These are phyloP conservation scores for Tagetes patula DNA, from an alignment of 129 eudicot species.

Conservation along the genomic window DNA sequence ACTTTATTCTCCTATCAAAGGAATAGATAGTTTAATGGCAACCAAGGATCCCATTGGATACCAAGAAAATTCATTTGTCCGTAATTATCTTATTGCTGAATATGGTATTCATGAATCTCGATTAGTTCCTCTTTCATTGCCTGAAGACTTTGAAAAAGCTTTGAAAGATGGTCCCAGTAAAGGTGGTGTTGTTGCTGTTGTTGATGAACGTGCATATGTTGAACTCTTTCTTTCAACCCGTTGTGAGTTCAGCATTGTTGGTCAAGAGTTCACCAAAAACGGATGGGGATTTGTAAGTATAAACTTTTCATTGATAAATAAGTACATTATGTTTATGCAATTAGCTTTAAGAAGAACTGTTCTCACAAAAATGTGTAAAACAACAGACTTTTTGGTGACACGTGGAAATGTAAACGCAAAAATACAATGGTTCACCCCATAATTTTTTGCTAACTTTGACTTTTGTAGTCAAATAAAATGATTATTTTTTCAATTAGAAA, in stretches of 20 bases:
- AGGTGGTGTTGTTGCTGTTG: slow-evolving; percentile 75
- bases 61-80: slow-evolving; percentile 62
- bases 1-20: slow-evolving; percentile 63
- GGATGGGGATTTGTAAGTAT: slow-evolving; percentile 97
- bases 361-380: not conserved
- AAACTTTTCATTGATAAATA: not conserved
- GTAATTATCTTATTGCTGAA: slow-evolving; percentile 51
- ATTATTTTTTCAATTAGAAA: not conserved
- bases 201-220: slow-evolving; percentile 70
- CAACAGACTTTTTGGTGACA: not conserved
- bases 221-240: slow-evolving; percentile 72
- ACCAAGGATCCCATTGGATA: slow-evolving; percentile 67
- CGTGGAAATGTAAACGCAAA: not conserved
- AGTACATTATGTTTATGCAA: not conserved
- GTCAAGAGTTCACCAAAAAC: slow-evolving; percentile 71
- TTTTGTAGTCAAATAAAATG: not conserved
- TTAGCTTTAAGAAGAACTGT: not conserved
- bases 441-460: not conserved
- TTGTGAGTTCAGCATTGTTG: slow-evolving; percentile 73
- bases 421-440: not conserved
- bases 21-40: slow-evolving; percentile 56
- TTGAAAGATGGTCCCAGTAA: slow-evolving; percentile 52
- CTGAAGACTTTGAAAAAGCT: slow-evolving; percentile 58
- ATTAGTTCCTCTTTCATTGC: slow-evolving; percentile 55
- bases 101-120: slow-evolving; percentile 50